These are phyloP conservation scores for Codiaeum variegatum DNA, from an alignment of 441 rosid species.

Conservation along the genomic window DNA sequence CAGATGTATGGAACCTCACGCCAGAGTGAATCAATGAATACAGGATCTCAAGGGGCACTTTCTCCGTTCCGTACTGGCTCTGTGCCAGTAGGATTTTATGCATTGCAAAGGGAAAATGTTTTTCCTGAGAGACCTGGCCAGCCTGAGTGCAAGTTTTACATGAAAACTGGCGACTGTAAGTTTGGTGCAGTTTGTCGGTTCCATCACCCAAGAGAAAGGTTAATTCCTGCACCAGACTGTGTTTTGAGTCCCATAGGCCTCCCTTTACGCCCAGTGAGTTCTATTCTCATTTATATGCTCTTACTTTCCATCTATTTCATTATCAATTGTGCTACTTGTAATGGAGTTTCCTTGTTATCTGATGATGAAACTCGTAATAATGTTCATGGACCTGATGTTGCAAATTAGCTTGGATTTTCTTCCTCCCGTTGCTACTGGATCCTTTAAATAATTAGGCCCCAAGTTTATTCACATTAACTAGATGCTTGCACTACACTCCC, in stretches of 20 bases:
- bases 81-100: constrained; percentile 58
- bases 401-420: background rate
- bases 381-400: background rate
- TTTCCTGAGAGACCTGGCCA: constrained; percentile 99
- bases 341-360: constrained; percentile 3
- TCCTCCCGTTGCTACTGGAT: background rate
- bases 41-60: constrained; percentile 57
- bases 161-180: constrained; percentile 98
- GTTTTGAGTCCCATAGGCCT: constrained; percentile 83
- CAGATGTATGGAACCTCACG: constrained; percentile 56
- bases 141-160: constrained; percentile 92
- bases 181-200: constrained; percentile 94
- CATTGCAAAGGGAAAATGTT: constrained; percentile 76
- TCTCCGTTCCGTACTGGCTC: constrained; percentile 57
- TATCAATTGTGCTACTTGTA: background rate
- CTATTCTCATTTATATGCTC: background rate
- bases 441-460: background rate
- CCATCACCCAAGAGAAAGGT: constrained; percentile 96
- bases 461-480: background rate
- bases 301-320: constrained; percentile 8
- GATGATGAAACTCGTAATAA: background rate
- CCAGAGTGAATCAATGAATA: constrained; percentile 48
- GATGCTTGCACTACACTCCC: background rate
- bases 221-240: constrained; percentile 91
- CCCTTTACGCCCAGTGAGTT: constrained; percentile 90